phyloP scores from a whole-genome alignment of 805 yeast genomes.

The Monosporozyma yasuniensis region DNA sequence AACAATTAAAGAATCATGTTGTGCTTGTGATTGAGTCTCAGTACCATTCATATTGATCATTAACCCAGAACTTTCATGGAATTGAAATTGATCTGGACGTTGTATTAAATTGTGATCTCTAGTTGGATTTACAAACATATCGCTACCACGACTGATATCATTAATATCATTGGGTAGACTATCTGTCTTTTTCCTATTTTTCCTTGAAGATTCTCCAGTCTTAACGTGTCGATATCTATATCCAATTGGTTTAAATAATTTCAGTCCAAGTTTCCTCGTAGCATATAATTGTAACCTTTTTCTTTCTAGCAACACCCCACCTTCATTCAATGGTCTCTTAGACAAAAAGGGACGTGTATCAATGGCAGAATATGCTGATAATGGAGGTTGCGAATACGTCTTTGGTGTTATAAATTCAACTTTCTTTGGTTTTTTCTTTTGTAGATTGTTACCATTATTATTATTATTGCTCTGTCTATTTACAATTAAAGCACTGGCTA shows the following conservation, averaged over 20 bases:
- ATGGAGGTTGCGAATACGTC: slow-evolving; percentile 5
- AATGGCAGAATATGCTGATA: slow-evolving; percentile 21
- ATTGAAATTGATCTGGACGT: not conserved
- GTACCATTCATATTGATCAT: not conserved
- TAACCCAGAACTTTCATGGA: slow-evolving; percentile 1
- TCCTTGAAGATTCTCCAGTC: not conserved
- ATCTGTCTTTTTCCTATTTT: not conserved
- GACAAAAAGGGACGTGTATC: slow-evolving; percentile 14
- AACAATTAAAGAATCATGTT: not conserved
- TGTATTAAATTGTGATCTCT: not conserved
- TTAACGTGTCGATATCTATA: slow-evolving; percentile 13
- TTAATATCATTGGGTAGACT: not conserved
- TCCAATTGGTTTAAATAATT: slow-evolving; percentile 50
- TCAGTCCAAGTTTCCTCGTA: slow-evolving; percentile 36
- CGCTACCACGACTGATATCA: not conserved
- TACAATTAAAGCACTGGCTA: not conserved
- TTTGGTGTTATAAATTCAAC: not conserved
- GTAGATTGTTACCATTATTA: not conserved
- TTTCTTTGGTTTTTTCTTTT: not conserved
- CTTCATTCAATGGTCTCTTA: not conserved
- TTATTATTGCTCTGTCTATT: not conserved
- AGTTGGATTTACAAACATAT: not conserved
- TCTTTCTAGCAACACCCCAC: not conserved
- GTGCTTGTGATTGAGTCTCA: not conserved
- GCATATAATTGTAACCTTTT: slow-evolving; percentile 18